Evolutionary conservation across 164 flowering plant genomes (phyloP).

Genomic region (Vitis labrusca): DNA sequence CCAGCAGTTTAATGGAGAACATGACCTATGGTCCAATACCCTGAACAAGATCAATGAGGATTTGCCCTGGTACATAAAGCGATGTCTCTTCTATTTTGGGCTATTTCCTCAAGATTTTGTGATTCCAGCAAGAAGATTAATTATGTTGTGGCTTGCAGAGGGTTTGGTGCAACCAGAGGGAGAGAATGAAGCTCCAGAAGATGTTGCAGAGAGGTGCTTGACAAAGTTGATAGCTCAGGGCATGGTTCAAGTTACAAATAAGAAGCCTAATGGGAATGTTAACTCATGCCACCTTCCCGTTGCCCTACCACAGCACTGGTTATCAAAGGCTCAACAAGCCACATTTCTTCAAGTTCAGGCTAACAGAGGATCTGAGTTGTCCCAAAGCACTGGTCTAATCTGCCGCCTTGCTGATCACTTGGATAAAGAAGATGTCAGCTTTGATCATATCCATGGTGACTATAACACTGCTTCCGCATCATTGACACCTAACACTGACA

Average conservation of each 20-base stretch:
- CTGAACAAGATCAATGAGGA: no score
- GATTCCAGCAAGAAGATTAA: slow-evolving; percentile 8
- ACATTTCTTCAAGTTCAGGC: slow-evolving; percentile 8
- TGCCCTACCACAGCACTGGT: slow-evolving; percentile 9
- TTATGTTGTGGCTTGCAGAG: background rate
- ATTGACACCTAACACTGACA: no score
- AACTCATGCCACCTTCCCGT: slow-evolving; percentile 19
- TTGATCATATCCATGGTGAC: background rate
- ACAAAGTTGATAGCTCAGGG: slow-evolving; percentile 13
- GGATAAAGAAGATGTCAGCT: background rate
- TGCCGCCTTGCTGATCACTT: background rate
- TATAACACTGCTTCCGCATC: background rate
- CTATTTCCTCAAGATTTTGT: slow-evolving; percentile 17
- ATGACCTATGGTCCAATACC: no score
- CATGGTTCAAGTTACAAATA: slow-evolving; percentile 20
- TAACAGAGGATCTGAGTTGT: background rate
- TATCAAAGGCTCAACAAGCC: background rate
- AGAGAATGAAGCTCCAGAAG: background rate
- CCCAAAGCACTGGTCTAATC: background rate
- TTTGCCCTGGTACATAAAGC: background rate
- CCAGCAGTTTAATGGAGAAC: no score
- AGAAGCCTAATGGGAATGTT: slow-evolving; percentile 24
- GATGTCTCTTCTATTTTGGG: slow-evolving; percentile 18
- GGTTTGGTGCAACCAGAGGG: slow-evolving; percentile 11
- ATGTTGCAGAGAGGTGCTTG: slow-evolving; percentile 19